phyloP scores from a whole-genome alignment of 371 early-diverging fungal genomes.

The Mucor circinelloides region DNA sequence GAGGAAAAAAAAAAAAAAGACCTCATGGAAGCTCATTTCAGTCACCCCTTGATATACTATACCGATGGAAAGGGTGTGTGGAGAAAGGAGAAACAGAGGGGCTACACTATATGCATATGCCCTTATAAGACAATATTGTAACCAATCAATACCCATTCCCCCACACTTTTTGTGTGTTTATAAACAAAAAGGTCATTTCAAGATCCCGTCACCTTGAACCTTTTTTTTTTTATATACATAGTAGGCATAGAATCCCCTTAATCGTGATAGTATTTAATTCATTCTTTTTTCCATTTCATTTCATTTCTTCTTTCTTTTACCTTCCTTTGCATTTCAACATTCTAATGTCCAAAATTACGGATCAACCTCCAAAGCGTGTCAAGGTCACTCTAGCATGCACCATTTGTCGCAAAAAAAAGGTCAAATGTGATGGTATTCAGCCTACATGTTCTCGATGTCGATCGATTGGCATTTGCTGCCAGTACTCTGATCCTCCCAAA shows the following conservation, averaged over 20 bases:
- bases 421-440: slow-evolving; percentile 51
- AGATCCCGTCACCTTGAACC: slow-evolving; percentile 1
- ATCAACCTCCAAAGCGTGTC: slow-evolving; percentile 33
- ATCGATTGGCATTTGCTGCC: slow-evolving; percentile 34
- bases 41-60: background rate
- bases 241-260: background rate
- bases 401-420: slow-evolving; percentile 41
- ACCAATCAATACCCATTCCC: slow-evolving; percentile 13
- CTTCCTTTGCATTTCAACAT: slow-evolving; percentile 7
- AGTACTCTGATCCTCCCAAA: slow-evolving; percentile 39
- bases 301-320: background rate
- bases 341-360: slow-evolving; percentile 12
- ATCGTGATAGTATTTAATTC: slow-evolving; percentile 3
- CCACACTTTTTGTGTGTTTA: slow-evolving; percentile 14
- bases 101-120: slow-evolving; percentile 5
- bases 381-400: slow-evolving; percentile 53
- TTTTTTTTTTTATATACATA: background rate
- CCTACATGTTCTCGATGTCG: slow-evolving; percentile 47
- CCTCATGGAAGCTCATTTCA: background rate
- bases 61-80: background rate
- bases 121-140: slow-evolving; percentile 7
- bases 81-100: background rate
- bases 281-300: slow-evolving; percentile 12
- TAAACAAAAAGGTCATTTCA: slow-evolving; percentile 11
- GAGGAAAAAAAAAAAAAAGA: background rate